Evolutionary conservation across 208 protist species (phyloP).

Genomic region (Trypanosoma rangeli): DNA sequence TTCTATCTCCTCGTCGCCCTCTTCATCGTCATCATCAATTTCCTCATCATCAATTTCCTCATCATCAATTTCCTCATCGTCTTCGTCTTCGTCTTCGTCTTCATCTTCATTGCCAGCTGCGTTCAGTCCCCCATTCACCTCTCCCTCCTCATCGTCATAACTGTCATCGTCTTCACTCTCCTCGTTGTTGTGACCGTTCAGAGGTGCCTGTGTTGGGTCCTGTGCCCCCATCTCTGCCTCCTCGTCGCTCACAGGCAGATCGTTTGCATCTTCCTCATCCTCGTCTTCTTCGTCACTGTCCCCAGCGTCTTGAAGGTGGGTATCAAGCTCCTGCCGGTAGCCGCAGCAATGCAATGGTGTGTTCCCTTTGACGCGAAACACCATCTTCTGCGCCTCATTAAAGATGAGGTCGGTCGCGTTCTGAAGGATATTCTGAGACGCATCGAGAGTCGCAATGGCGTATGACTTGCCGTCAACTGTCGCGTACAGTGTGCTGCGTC

Average conservation of each 20-base stretch:
- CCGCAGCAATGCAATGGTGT: slow-evolving; percentile 73
- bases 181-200: slow-evolving; percentile 4
- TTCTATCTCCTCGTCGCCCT: slow-evolving; percentile 32
- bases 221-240: not conserved
- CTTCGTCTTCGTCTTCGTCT: slow-evolving; percentile 26
- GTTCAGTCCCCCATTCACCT: slow-evolving; percentile 28
- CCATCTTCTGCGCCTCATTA: slow-evolving; percentile 67
- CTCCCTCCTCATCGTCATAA: slow-evolving; percentile 30
- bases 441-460: slow-evolving; percentile 71
- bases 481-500: slow-evolving; percentile 76
- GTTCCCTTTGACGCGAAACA: slow-evolving; percentile 80
- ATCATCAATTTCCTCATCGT: slow-evolving; percentile 38
- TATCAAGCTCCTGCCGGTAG: slow-evolving; percentile 72
- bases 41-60: slow-evolving; percentile 40
- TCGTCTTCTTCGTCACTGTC: slow-evolving; percentile 26
- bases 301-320: slow-evolving; percentile 32
- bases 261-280: slow-evolving; percentile 8
- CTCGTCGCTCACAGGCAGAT: slow-evolving; percentile 6
- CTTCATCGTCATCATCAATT: slow-evolving; percentile 32
- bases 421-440: slow-evolving; percentile 59
- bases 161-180: slow-evolving; percentile 23
- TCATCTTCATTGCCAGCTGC: slow-evolving; percentile 26
- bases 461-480: slow-evolving; percentile 82
- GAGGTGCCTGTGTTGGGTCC: slow-evolving; percentile 10
- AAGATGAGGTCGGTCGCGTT: slow-evolving; percentile 80